These are phyloP conservation scores for Plasmodium gonderi DNA, from an alignment of 169 alveolate genomes.

Conservation along the genomic window DNA sequence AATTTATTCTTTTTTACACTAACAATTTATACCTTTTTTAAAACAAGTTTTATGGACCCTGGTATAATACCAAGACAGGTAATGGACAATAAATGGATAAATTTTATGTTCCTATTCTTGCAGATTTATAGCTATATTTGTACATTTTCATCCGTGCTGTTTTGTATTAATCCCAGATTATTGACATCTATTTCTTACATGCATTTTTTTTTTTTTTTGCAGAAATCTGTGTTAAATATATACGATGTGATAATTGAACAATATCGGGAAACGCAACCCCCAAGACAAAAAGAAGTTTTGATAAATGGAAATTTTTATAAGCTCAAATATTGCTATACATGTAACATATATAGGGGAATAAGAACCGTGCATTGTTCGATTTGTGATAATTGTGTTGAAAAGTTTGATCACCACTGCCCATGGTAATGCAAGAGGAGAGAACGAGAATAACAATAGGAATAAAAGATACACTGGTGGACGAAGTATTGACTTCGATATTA, in stretches of 20 bases:
- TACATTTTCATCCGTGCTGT: background rate
- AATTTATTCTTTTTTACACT: slow-evolving; percentile 40
- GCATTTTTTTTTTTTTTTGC: background rate
- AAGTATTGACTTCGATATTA: background rate
- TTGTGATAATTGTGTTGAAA: slow-evolving; percentile 93
- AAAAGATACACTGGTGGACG: no score
- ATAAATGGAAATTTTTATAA: slow-evolving; percentile 82
- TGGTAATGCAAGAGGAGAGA: slow-evolving; percentile 78
- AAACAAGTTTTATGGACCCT: slow-evolving; percentile 77
- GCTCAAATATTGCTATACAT: slow-evolving; percentile 89
- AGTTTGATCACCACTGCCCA: slow-evolving; percentile 94
- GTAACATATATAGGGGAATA: slow-evolving; percentile 90
- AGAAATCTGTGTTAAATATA: slow-evolving; percentile 65
- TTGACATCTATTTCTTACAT: no score
- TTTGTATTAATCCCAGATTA: no score
- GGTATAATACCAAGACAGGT: slow-evolving; percentile 78
- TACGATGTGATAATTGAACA: slow-evolving; percentile 78
- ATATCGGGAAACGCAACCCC: slow-evolving; percentile 81
- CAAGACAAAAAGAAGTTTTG: slow-evolving; percentile 78
- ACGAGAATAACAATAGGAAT: no score
- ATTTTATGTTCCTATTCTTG: background rate
- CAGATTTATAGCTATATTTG: background rate
- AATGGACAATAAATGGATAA: background rate
- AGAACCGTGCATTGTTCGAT: slow-evolving; percentile 92
- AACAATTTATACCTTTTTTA: slow-evolving; percentile 60